Evolutionary conservation across 2,329 filamentous ascomycete genomes (phyloP), one percentile per base, ranked within the genome.

Genomic region (Dactylellina parvicollis): DNA sequence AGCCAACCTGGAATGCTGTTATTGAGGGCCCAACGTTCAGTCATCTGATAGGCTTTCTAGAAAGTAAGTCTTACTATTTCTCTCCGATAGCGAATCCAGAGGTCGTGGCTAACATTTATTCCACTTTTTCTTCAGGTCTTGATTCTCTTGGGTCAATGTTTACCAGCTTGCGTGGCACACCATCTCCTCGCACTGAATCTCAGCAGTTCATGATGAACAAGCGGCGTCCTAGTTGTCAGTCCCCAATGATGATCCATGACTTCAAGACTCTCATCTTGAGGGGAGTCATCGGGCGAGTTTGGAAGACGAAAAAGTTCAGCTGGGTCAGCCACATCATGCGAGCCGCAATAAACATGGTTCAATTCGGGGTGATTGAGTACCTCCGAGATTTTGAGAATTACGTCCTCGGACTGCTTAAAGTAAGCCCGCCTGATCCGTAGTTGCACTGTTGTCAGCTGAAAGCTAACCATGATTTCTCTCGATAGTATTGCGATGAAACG

Each of bases 371-470:
- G 8, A 72, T 72, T 12, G 50, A 57, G 18, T 62, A 52, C 16
- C 59, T 72, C 2, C 36, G 67, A 24, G 67, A 72, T 22, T 72
- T 72, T 34, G 67, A 72, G 40, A 62, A 72, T 26, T 72, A 72
- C 14, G 59, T 65, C 10, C 50, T 65, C 32, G 44, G 42, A 1
- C 36, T 72, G 1, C 47, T 59, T 8, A 72, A 65, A 42, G 62
- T 67, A 59, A 24, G 12, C 3, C 34, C 8, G 9, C 38, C 8
- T 32, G 34, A 5, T 3, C 3, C 30, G 4, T 16, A 16, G 4
- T 30, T 7, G 14, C 12, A 22, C 16, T 16, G 8, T 2, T 18
- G 30, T 12, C 38, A 5, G 20, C 3, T n/a, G 2, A 36, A 66
- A 9, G 10, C 46, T 62, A 44, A 50, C 14, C 9, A 8, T 52